Evolutionary conservation across 2,329 filamentous ascomycete species (phyloP).

Genomic region (Curvularia sp.): DNA sequence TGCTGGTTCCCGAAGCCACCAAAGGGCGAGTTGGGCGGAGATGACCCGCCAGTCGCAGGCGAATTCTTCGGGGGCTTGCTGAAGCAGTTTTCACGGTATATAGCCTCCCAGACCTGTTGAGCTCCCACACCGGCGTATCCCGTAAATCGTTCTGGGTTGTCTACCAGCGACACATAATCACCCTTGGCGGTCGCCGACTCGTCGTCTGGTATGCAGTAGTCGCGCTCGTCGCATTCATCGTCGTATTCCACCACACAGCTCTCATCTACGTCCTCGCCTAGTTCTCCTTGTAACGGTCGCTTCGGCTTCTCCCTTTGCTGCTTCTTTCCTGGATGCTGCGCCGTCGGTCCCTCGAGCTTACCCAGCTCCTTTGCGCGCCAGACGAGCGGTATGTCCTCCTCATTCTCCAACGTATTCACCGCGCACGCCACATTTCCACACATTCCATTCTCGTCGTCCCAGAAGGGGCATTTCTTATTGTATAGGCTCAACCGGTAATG

Average conservation of each 20-base stretch:
- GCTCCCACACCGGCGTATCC: slow-evolving; percentile 87
- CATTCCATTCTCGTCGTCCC: slow-evolving; percentile 90
- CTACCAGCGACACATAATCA: slow-evolving; percentile 92
- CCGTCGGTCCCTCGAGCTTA: slow-evolving; percentile 88
- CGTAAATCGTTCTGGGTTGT: slow-evolving; percentile 95
- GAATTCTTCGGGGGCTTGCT: slow-evolving; percentile 53
- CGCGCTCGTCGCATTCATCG: slow-evolving; percentile 93
- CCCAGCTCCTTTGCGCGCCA: slow-evolving; percentile 93
- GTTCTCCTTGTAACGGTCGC: slow-evolving; percentile 77
- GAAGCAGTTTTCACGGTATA: slow-evolving; percentile 98
- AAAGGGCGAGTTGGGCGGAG: slow-evolving; percentile 48
- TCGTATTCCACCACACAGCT: slow-evolving; percentile 98
- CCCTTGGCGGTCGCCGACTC: slow-evolving; percentile 85
- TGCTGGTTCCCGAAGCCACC: slow-evolving; percentile 54
- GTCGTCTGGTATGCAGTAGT: slow-evolving; percentile 96
- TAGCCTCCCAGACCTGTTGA: slow-evolving; percentile 92
- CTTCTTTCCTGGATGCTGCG: slow-evolving; percentile 82
- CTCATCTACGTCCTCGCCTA: slow-evolving; percentile 89
- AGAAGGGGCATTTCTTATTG: slow-evolving; percentile 94
- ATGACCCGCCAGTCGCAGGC: slow-evolving; percentile 45
- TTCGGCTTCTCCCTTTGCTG: slow-evolving; percentile 74
- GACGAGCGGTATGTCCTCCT: slow-evolving; percentile 88
- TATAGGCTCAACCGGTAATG: slow-evolving; percentile 96
- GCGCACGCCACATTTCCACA: slow-evolving; percentile 97
- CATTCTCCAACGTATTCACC: slow-evolving; percentile 92